Base-by-base conservation (phyloP, 805 yeast genomes). In the Starmerella vitae region DNA sequence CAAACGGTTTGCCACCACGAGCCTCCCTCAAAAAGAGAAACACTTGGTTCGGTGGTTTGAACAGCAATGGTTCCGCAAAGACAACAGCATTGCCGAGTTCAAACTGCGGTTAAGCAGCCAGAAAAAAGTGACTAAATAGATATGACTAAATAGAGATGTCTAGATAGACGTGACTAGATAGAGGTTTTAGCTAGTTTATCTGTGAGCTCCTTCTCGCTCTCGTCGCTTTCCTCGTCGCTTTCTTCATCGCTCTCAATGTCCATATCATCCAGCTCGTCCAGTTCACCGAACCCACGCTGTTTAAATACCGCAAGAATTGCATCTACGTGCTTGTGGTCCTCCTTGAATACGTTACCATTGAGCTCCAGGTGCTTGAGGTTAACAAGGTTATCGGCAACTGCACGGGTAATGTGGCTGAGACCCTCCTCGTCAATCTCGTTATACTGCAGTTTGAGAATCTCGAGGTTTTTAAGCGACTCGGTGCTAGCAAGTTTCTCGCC, bases 221-320 rank as follows among this genome's bases (percentile, higher is more conserved):
- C 76, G 4, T 67, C 76, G 9, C 69, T 77, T 18, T 75, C 82
- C 40, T 75, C 83, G 38, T 74, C 83, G 13, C 12, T 8, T 13
- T 30, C 32, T 19, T 72, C 81, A 34, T 74, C 72, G 46, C 74
- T 74, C 26, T 71, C 65, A 59, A 84, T 95, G 64, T 88, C 98
- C 63, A 91, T 71, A 51, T 91, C 98, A 52, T 88, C 97, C 36
- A 91, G 68, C 56, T 91, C 98, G 53, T 88, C 94, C 25, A 91
- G 64, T 57, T 79, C 88, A 45, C 93, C 94, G 41, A 64, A 60
- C 0, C 86, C 91, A 54, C 84, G 73, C 29, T 67, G 70, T 41
- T 72, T 81, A 50, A 88, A 84, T 14, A 76, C 58, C 17, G 65
- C 72, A 34, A 59, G 67, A 47, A 88, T 72, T 37, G 63, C 60